Conservation (phyloP, 371 early-diverging fungal genomes). For the Lichtheimia corymbifera region DNA sequence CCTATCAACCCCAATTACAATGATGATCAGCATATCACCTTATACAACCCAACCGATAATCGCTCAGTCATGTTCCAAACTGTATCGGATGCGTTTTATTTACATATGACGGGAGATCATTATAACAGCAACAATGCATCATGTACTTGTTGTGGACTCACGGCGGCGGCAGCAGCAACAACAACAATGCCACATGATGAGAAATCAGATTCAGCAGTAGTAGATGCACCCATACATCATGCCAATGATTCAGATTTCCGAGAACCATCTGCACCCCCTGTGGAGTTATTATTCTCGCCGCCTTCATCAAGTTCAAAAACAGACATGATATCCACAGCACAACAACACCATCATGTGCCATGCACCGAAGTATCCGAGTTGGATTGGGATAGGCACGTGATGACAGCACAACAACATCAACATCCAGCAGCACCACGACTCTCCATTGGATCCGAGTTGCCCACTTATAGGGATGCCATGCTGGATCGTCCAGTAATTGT, state of each 20-base stretch:
- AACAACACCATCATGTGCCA: background rate
- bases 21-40: conserved; percentile 3
- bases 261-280: background rate
- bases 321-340: background rate
- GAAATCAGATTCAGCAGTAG: no score
- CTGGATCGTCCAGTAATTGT: background rate
- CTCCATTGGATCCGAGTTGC: conserved; percentile 4
- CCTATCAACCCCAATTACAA: background rate
- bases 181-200: no score
- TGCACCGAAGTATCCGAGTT: background rate
- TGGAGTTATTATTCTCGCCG: background rate
- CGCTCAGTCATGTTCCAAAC: conserved; percentile 9
- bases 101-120: background rate
- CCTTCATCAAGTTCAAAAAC: background rate
- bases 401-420: conserved; percentile 2
- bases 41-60: conserved; percentile 5
- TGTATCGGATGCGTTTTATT: background rate
- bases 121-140: background rate
- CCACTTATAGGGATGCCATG: conserved; percentile 8
- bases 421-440: conserved; percentile 3
- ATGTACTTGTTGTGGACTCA: background rate
- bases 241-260: background rate
- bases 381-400: background rate
- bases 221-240: background rate
- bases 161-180: no score